These are phyloP conservation scores for Chlorella ohadii DNA, from an alignment of 139 green algal species.

Conservation along the genomic window DNA sequence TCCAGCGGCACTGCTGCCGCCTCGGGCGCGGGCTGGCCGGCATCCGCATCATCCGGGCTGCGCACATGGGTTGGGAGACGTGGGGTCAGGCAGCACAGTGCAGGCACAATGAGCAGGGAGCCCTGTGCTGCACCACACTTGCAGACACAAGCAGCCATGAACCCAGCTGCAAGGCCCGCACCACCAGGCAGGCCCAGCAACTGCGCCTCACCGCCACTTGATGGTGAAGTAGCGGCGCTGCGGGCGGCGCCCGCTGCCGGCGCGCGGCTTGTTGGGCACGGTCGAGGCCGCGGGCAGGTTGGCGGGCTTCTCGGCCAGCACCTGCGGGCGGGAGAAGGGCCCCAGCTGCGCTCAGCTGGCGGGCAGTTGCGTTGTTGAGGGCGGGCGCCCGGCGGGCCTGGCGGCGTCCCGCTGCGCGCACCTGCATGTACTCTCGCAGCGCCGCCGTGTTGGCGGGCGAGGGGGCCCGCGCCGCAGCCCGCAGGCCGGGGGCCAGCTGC, in stretches of 20 bases:
- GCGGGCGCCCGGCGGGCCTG: neutral
- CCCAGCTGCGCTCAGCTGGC: neutral
- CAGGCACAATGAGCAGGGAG: too few species aligned
- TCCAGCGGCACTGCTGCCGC: conserved; percentile 19
- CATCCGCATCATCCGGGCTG: neutral
- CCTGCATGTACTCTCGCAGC: conserved; percentile 38
- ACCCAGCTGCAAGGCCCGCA: neutral
- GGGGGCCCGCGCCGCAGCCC: neutral
- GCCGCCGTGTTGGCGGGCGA: conserved; percentile 21
- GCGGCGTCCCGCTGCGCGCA: neutral
- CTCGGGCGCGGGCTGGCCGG: neutral
- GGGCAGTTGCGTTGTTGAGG: neutral
- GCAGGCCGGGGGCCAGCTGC: conserved; percentile 22
- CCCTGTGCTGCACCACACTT: too few species aligned
- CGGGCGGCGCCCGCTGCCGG: conserved; percentile 14
- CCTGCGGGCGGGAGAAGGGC: neutral
- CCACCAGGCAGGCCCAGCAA: neutral
- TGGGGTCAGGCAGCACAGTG: too few species aligned
- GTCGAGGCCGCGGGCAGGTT: conserved; percentile 12
- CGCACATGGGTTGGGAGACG: neutral
- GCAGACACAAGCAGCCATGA: too few species aligned
- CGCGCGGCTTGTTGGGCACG: conserved; percentile 16
- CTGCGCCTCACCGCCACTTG: conserved; percentile 15
- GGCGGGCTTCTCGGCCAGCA: neutral
- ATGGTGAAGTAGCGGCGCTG: conserved; percentile 29